A percentile compares a stretch with the other conserved stretches of the same genome.
Evolutionary conservation across 441 rosid species (phyloP).

Genomic region (Lepidium campestre): DNA sequence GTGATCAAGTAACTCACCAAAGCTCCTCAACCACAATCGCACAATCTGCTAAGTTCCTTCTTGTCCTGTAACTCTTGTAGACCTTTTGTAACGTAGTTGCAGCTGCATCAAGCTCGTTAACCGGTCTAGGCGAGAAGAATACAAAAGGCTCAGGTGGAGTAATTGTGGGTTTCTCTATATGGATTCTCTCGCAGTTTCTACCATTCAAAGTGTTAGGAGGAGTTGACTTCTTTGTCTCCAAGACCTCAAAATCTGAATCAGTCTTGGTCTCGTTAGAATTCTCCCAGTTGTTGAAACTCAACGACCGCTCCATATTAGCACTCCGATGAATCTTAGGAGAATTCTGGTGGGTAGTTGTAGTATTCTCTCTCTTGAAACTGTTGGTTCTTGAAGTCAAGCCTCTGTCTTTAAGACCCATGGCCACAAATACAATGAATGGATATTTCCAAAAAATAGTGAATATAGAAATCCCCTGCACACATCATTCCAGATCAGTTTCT

Average conservation of each 20-base stretch:
- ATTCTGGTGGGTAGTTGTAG: neutral
- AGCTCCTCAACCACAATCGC: conserved; percentile 40
- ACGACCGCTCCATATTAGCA: conserved; percentile 19
- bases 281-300: conserved; percentile 34
- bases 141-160: conserved; percentile 19
- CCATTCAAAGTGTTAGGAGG: conserved; percentile 21
- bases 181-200: conserved; percentile 25
- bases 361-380: conserved; percentile 20
- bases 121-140: conserved; percentile 23
- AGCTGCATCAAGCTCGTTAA: conserved; percentile 40
- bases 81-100: conserved; percentile 47
- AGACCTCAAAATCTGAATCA: conserved; percentile 7
- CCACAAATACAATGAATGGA: conserved; percentile 4
- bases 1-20: conserved; percentile 23
- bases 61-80: conserved; percentile 43
- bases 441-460: conserved; percentile 12
- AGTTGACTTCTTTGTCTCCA: conserved; percentile 26
- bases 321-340: conserved; percentile 1
- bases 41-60: conserved; percentile 44
- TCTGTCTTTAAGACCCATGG: conserved; percentile 21
- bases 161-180: conserved; percentile 15
- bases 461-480: conserved; percentile 16
- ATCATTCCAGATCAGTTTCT: conserved; percentile 12
- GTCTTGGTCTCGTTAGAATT: conserved; percentile 16
- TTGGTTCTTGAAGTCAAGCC: conserved; percentile 20